phyloP scores from a whole-genome alignment of 2,329 filamentous ascomycete genomes.

The Sporothrix protearum region DNA sequence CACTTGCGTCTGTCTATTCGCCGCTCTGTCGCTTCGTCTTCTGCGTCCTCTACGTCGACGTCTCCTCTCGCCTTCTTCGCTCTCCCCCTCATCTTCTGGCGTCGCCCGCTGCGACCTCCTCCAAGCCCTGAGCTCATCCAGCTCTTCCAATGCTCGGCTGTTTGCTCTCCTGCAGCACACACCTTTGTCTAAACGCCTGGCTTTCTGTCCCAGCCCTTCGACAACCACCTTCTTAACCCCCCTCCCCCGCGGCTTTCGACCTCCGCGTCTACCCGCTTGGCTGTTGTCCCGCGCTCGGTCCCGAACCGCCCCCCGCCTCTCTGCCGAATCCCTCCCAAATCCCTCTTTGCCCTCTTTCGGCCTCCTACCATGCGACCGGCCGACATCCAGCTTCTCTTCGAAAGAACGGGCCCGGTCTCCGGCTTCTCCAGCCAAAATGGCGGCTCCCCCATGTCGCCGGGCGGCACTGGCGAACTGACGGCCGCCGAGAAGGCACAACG shows the following conservation, averaged over 20 bases:
- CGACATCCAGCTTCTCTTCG: slow-evolving; percentile 25
- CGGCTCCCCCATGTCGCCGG: neutral
- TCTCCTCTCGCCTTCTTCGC: neutral
- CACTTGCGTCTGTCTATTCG: neutral
- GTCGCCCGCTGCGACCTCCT: neutral
- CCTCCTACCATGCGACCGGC: slow-evolving; percentile 19
- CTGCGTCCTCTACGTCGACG: neutral
- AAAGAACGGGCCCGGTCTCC: neutral
- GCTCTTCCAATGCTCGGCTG: neutral
- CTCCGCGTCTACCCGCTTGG: neutral
- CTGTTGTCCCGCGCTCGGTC: neutral
- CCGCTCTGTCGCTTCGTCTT: neutral
- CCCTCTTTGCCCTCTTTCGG: neutral
- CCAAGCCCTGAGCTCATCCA: neutral
- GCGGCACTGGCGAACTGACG: neutral
- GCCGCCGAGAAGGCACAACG: slow-evolving; percentile 27
- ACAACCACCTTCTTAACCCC: neutral
- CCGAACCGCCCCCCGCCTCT: neutral
- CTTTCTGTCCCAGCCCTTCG: neutral
- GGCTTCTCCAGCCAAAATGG: neutral
- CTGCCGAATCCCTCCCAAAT: neutral
- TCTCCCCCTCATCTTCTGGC: neutral
- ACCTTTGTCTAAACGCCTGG: neutral
- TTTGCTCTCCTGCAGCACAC: neutral
- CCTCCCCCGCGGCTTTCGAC: neutral